Conservation (phyloP, 768 basidiomycete species). For the Rhodocollybia butyracea region DNA sequence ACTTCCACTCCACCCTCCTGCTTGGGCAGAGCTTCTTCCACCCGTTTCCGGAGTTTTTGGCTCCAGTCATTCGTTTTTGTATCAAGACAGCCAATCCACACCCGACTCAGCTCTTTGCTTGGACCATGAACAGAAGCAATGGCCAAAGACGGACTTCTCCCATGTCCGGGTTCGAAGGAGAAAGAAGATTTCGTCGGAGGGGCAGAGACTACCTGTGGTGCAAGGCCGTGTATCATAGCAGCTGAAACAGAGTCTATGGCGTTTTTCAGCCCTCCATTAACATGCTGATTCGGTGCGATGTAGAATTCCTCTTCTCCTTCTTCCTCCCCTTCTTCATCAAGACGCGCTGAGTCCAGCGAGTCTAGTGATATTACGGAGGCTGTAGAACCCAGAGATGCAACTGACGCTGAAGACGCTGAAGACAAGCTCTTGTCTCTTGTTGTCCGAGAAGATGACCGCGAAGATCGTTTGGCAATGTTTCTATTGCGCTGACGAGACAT, state of each 20-base stretch:
- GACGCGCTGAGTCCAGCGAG: slow-evolving; percentile 1
- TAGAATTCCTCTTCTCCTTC: slow-evolving; percentile 35
- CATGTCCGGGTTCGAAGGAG: slow-evolving; percentile 11
- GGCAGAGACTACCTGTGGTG: not conserved
- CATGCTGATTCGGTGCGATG: slow-evolving; percentile 60
- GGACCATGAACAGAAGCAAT: slow-evolving; percentile 32
- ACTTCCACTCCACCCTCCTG: slow-evolving; percentile 33
- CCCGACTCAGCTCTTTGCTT: slow-evolving; percentile 41
- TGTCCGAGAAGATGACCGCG: slow-evolving; percentile 50
- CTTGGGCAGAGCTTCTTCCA: slow-evolving; percentile 2
- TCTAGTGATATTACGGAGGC: slow-evolving; percentile 8
- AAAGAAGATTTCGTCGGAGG: not conserved
- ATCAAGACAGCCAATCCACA: slow-evolving; percentile 75
- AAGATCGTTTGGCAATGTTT: slow-evolving; percentile 22
- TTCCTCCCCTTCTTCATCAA: not conserved
- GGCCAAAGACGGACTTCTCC: slow-evolving; percentile 33
- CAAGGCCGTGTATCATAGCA: not conserved
- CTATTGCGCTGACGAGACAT: slow-evolving; percentile 5
- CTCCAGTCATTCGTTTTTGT: slow-evolving; percentile 57
- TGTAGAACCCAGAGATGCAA: slow-evolving; percentile 12
- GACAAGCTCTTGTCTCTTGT: slow-evolving; percentile 7
- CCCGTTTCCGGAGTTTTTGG: slow-evolving; percentile 1
- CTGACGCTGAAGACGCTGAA: not conserved
- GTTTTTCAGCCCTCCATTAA: slow-evolving; percentile 84
- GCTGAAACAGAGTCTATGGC: slow-evolving; percentile 46